Evolutionary conservation across 2,329 filamentous ascomycete species (phyloP), one percentile per base, ranked within the genome.

Genomic region (Paecilomyces sp.): DNA sequence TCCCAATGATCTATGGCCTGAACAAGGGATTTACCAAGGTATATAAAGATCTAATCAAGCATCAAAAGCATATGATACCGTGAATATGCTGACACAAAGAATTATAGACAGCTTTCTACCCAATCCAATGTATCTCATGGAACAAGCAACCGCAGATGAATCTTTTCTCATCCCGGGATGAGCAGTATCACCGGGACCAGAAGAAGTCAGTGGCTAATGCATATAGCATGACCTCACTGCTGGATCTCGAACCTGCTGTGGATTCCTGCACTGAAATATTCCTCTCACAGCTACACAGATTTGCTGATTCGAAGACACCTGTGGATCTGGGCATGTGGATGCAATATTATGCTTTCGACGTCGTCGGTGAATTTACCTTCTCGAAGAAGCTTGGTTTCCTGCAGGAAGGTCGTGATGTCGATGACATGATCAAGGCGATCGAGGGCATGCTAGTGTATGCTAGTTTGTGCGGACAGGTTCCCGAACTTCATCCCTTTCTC

Each of bases 11-110:
- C 53, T 95, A 94, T 71, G 90, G 90, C 0, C 74, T 93, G 52
- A 93, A 92, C 71, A 92, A 92, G 73, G 89, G 89, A 0, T 89
- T 91, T 65, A 77, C 83, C 55, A 94, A 94, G 83, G 89, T 89
- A 73, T 55, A 1, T 47, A n/a, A 9, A 18, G n/a, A 15, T 8
- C 5, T 8, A 47, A n/a, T 6, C 41, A 22, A 22, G 22, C 22
- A 22, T 22, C 22, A 22, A 22, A 22, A 22, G 22, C 22, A 22
- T 22, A 22, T 22, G 22, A 25, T 24, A 25, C n/a, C 11, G 25
- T 28, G 3, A 25, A 24, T 11, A 24, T 22, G 22, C 28, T 53
- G 24, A 47, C n/a, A 47, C 28, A 24, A 51, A 41, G 28, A 2
- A 15, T 52, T 31, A 13, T 24, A 60, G 60, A 64, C 63, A 2